phyloP scores from a whole-genome alignment of 352 stramenopile species.

The Pythium folliculosum region DNA sequence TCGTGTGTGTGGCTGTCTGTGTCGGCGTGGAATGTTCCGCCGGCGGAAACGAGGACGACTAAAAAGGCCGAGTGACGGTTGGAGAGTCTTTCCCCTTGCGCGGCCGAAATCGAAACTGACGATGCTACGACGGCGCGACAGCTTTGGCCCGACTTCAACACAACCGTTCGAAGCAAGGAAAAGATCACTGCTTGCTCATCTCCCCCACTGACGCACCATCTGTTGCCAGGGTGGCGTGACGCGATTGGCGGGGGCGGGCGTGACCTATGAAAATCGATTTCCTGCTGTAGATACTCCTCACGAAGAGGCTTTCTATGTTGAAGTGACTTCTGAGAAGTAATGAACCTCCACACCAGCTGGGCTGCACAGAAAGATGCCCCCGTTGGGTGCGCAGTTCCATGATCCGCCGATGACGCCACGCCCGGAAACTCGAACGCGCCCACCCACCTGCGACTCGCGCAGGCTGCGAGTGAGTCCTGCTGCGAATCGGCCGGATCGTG shows the following conservation, averaged over 20 bases:
- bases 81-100: neutral
- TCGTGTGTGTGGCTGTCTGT: neutral
- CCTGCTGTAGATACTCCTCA: constrained; percentile 2
- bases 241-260: constrained; percentile 1
- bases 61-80: constrained; percentile 2
- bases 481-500: neutral
- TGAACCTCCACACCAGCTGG: constrained; percentile 7
- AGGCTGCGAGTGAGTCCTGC: neutral
- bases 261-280: constrained; percentile 8
- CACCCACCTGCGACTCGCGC: too few relatives aligned
- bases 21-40: constrained; percentile 1
- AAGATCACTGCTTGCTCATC: constrained; percentile 12
- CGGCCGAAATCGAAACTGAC: constrained; percentile 18
- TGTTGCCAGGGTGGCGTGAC: constrained; percentile 10
- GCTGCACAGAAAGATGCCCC: neutral
- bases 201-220: constrained; percentile 17
- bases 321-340: constrained; percentile 12
- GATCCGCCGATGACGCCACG: neutral
- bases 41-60: neutral
- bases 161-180: constrained; percentile 10
- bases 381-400: neutral
- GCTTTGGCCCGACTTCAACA: constrained; percentile 24
- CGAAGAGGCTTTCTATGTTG: neutral
- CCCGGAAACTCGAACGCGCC: neutral
- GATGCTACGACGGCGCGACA: constrained; percentile 2